Evolutionary conservation across 148 eudicot species (phyloP).

Genomic region (Camellia sinensis): DNA sequence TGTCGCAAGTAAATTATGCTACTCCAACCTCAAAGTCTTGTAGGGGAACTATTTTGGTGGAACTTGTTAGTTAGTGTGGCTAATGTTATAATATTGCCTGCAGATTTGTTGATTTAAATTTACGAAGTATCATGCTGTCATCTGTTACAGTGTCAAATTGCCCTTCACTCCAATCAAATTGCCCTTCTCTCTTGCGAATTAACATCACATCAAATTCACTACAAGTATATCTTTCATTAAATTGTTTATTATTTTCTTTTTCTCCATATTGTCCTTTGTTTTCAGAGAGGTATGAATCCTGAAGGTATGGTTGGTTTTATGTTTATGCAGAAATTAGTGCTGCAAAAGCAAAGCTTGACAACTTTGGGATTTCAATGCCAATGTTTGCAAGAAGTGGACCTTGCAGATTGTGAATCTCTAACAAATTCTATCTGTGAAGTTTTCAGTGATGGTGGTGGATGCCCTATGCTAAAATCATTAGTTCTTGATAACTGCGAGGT

Average conservation of each 20-base stretch:
- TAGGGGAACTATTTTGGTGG: background rate
- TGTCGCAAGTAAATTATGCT: too few relatives aligned
- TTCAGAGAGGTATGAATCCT: background rate
- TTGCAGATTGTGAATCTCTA: constrained; percentile 88
- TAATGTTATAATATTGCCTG: constrained; percentile 1
- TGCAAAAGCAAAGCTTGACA: constrained; percentile 94
- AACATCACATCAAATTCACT: constrained; percentile 70
- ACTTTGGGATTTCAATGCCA: constrained; percentile 71
- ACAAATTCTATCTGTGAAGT: constrained; percentile 83
- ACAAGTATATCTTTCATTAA: constrained; percentile 44
- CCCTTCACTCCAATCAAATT: constrained; percentile 80
- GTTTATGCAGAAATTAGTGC: constrained; percentile 67
- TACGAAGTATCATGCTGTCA: too few relatives aligned
- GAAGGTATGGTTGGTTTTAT: constrained; percentile 6
- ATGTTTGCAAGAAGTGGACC: constrained; percentile 85
- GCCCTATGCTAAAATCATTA: constrained; percentile 76
- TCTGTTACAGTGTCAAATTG: too few relatives aligned
- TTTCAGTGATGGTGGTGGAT: constrained; percentile 87
- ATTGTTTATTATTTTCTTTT: background rate
- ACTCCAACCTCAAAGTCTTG: background rate
- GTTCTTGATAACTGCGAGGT: constrained; percentile 96
- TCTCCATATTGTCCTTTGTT: background rate
- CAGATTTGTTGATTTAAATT: constrained; percentile 91
- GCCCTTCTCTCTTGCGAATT: constrained; percentile 75
- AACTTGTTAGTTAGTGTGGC: background rate